Conservation (phyloP, 495 filamentous ascomycete species). For the Penicillium coffeae region DNA sequence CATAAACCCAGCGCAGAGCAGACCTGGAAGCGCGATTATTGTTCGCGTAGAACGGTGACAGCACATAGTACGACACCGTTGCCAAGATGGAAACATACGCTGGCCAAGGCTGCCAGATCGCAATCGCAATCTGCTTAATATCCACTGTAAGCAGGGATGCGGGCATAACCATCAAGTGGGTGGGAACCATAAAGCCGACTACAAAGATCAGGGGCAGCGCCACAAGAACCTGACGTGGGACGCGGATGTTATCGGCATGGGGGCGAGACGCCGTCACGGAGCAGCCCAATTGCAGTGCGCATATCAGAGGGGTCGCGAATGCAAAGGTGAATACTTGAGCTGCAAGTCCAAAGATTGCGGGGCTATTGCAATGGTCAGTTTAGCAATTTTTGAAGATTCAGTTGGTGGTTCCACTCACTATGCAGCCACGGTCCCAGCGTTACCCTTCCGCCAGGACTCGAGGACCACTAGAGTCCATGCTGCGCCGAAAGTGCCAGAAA, state of each 20-base stretch:
- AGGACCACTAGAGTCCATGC: slow-evolving; percentile 53
- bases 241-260: slow-evolving; percentile 43
- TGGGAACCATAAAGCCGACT: slow-evolving; percentile 50
- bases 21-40: slow-evolving; percentile 34
- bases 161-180: slow-evolving; percentile 49
- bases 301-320: slow-evolving; percentile 49
- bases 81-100: slow-evolving; percentile 40
- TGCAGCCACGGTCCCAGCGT: slow-evolving; percentile 47
- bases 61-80: slow-evolving; percentile 26
- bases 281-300: slow-evolving; percentile 48
- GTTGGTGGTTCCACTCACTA: slow-evolving; percentile 30
- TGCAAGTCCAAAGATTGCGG: slow-evolving; percentile 46
- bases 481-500: slow-evolving; percentile 52
- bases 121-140: slow-evolving; percentile 54
- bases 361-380: slow-evolving; percentile 24
- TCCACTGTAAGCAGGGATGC: slow-evolving; percentile 36
- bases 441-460: slow-evolving; percentile 54
- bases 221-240: slow-evolving; percentile 43
- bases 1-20: slow-evolving; percentile 51
- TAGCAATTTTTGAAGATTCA: background rate
- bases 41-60: slow-evolving; percentile 34
- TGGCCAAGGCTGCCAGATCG: slow-evolving; percentile 60
- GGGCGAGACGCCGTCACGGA: slow-evolving; percentile 47
- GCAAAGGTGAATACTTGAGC: slow-evolving; percentile 54
- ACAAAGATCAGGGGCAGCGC: slow-evolving; percentile 46